Evolutionary conservation across 2,329 filamentous ascomycete genomes (phyloP).

Genomic region (Harringtonia aguacate): DNA sequence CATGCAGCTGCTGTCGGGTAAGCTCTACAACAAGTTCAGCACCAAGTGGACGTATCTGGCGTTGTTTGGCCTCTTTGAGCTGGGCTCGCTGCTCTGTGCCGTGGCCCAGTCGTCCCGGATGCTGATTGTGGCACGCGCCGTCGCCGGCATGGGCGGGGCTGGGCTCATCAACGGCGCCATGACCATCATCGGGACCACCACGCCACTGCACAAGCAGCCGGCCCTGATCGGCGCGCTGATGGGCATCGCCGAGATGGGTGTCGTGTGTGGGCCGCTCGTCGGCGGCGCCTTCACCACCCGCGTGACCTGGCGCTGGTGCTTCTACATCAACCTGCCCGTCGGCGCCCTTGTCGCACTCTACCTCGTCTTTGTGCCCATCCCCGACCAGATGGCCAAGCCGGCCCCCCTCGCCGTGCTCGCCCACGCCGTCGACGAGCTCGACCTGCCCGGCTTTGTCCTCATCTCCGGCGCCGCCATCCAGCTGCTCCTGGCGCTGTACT

Average conservation of each 20-base stretch:
- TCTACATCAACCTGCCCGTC: conserved; percentile 28
- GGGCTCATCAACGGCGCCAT: conserved; percentile 40
- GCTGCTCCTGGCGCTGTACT: conserved; percentile 34
- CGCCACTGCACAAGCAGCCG: conserved; percentile 29
- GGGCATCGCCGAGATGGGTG: conserved; percentile 6
- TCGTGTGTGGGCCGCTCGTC: conserved; percentile 34
- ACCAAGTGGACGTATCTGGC: conserved; percentile 24
- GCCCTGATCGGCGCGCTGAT: conserved; percentile 14
- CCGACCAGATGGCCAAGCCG: conserved; percentile 23
- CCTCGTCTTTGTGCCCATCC: conserved; percentile 7
- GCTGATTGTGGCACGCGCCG: conserved; percentile 43
- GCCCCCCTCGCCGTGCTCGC: conserved; percentile 15
- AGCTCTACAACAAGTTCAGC: background rate
- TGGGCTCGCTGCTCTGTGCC: conserved; percentile 44
- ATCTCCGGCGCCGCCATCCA: conserved; percentile 29
- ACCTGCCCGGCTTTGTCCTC: conserved; percentile 29
- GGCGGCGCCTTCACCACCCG: conserved; percentile 29
- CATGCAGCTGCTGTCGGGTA: background rate
- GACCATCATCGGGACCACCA: conserved; percentile 33
- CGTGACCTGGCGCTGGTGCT: conserved; percentile 34
- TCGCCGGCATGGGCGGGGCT: conserved; percentile 41
- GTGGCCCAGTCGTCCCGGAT: conserved; percentile 33
- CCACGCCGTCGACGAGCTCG: conserved; percentile 23
- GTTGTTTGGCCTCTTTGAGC: conserved; percentile 40
- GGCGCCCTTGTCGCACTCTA: no score